Evolutionary conservation across 495 filamentous ascomycete species (phyloP).

Genomic region (Talaromyces proteolyticus): DNA sequence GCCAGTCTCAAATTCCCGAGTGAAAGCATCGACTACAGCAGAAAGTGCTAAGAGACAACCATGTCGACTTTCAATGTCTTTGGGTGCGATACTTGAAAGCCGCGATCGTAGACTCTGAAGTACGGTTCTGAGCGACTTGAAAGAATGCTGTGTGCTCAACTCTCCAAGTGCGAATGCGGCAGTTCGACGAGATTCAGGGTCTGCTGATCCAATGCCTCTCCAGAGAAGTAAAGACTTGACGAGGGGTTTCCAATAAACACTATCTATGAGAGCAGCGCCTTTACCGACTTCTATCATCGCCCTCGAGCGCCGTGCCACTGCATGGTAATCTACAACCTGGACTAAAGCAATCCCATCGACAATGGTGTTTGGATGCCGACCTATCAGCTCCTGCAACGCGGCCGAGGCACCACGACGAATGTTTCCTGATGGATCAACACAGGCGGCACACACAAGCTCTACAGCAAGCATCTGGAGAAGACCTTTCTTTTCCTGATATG

Average conservation of each 20-base stretch:
- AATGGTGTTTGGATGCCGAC: constrained; percentile 82
- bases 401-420: constrained; percentile 89
- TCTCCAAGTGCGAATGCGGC: constrained; percentile 65
- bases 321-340: constrained; percentile 87
- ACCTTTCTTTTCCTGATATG: constrained; percentile 19
- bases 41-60: constrained; percentile 61
- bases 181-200: constrained; percentile 62
- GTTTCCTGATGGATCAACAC: constrained; percentile 85
- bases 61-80: constrained; percentile 62
- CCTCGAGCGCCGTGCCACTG: constrained; percentile 77
- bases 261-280: constrained; percentile 55
- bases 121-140: constrained; percentile 23
- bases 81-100: constrained; percentile 41
- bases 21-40: constrained; percentile 28
- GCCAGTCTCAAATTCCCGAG: neutral
- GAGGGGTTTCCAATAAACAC: constrained; percentile 64
- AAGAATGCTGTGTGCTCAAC: constrained; percentile 36
- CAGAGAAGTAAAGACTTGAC: constrained; percentile 71
- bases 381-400: constrained; percentile 89
- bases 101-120: constrained; percentile 35
- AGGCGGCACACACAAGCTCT: constrained; percentile 74
- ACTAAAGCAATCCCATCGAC: constrained; percentile 75
- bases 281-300: constrained; percentile 73
- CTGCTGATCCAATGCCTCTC: constrained; percentile 77
- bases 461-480: constrained; percentile 73